A percentile compares a stretch with the other conserved stretches of the same genome.
phyloP scores from a whole-genome alignment of 2,329 filamentous ascomycete species.

The Penicillium crustosum region DNA sequence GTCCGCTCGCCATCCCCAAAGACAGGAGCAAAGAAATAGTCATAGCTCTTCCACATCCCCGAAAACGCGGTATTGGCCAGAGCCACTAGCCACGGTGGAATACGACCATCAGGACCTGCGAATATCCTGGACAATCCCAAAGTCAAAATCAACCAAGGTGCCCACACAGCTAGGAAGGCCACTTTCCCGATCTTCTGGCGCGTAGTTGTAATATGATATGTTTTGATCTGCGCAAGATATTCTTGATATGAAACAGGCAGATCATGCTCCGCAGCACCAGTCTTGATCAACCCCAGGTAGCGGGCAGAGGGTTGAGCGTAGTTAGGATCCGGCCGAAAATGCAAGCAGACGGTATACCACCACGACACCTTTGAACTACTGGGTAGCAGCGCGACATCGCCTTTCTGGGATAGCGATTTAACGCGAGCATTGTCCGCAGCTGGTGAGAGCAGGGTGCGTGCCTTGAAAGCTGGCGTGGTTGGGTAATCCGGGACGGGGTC shows the following conservation, averaged over 20 bases:
- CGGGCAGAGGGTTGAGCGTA: constrained; percentile 82
- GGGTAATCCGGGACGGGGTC: constrained; percentile 65
- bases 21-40: constrained; percentile 59
- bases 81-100: constrained; percentile 66
- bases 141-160: constrained; percentile 59
- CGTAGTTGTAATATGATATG: constrained; percentile 68
- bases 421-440: constrained; percentile 31
- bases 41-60: constrained; percentile 65
- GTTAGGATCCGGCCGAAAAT: constrained; percentile 62
- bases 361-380: constrained; percentile 8
- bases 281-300: constrained; percentile 76
- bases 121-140: constrained; percentile 47
- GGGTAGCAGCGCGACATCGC: background rate
- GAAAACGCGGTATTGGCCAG: constrained; percentile 56
- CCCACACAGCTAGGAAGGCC: constrained; percentile 61
- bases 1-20: constrained; percentile 88
- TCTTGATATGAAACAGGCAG: constrained; percentile 74
- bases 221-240: constrained; percentile 67
- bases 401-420: constrained; percentile 11
- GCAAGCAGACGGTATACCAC: constrained; percentile 33
- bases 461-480: constrained; percentile 67
- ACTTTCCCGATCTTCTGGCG: constrained; percentile 66
- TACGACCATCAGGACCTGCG: constrained; percentile 64
- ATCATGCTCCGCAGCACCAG: constrained; percentile 76
- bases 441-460: constrained; percentile 80